Evolutionary conservation across 495 filamentous ascomycete species (phyloP).

Genomic region (Trichoderma reesei): DNA sequence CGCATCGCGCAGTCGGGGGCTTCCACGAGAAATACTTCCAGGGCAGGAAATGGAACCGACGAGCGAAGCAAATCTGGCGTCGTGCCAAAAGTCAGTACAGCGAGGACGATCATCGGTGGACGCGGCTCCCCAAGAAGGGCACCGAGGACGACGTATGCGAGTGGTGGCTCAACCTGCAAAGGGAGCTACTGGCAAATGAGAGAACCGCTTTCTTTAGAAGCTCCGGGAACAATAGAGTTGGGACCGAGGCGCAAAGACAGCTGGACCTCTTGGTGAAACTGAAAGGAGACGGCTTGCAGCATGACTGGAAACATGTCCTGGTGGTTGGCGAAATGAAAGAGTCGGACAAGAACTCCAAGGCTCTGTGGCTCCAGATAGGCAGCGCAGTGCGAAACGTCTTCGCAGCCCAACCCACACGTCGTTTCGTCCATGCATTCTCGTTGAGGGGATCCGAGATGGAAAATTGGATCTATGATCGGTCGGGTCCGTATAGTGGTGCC

Average conservation of each 20-base stretch:
- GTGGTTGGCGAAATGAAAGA: neutral
- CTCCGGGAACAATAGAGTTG: no score
- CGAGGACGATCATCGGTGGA: no score
- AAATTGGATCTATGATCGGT: slow-evolving; percentile 37
- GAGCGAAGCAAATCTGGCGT: no score
- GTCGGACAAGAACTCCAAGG: neutral
- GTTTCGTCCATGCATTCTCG: slow-evolving; percentile 31
- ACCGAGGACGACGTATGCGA: no score
- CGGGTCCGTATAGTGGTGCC: slow-evolving; percentile 30
- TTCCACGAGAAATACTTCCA: no score
- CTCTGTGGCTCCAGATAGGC: neutral
- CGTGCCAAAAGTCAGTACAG: no score
- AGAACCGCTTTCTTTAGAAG: no score
- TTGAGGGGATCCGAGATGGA: slow-evolving; percentile 26
- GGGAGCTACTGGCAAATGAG: no score
- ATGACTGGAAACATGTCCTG: neutral
- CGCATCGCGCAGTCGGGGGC: no score
- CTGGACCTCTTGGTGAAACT: neutral
- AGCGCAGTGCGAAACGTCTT: slow-evolving; percentile 16
- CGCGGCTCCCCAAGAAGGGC: no score
- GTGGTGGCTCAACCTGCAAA: no score
- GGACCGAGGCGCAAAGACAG: neutral
- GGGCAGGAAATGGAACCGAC: no score
- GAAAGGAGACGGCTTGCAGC: neutral
- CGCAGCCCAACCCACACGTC: slow-evolving; percentile 18